Base-by-base conservation (phyloP, 2,329 filamentous ascomycete genomes). In the Nemania diffusa region DNA sequence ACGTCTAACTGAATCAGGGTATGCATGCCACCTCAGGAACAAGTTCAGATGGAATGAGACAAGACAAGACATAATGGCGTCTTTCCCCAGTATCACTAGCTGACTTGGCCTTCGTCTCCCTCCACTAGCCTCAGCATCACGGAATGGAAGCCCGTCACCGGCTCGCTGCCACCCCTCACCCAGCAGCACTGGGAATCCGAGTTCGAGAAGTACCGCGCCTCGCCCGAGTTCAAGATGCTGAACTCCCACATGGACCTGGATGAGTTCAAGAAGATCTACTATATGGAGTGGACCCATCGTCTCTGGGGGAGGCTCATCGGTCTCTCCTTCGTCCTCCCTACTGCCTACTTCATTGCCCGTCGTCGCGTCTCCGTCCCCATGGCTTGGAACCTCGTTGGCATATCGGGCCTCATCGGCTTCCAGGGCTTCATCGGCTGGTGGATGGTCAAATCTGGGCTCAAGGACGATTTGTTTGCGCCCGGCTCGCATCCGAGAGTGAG, bases 261-360 rank as follows among this genome's bases (percentile, higher is more conserved):
- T 65, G 96, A 99, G 79, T 99, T 98, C 84, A 97, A 98, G 81
- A 91, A 96, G 78, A 99, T 99, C 73, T 99, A 98, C 86, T 99
- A 92, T 80, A 98, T 98, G 96, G 96, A 99, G 84, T 99, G 96
- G 96, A 90, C 91, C 50, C 96, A 99, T 80, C 89, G 96, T 32
- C 86, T 97, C 62, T 98, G 96, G 94, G 96, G 96, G 52, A 91
- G 96, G 71, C 85, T 97, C 73, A 92, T 99, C 65, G 96, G 96
- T 66, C 80, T 98, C 69, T 91, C 93, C 57, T 97, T 98, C 79
- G 89, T 97, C 55, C 77, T 97, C 1, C 96, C 96, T 1, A 92
- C 95, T 7, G 81, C 91, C 63, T 98, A 97, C 84, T 97, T 98
- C 77, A 87, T 97, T 76, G 90, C 91, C 22, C 90, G 91, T 50